Base-by-base conservation (phyloP, 352 stramenopile genomes). In the Pythium plurisporium region DNA sequence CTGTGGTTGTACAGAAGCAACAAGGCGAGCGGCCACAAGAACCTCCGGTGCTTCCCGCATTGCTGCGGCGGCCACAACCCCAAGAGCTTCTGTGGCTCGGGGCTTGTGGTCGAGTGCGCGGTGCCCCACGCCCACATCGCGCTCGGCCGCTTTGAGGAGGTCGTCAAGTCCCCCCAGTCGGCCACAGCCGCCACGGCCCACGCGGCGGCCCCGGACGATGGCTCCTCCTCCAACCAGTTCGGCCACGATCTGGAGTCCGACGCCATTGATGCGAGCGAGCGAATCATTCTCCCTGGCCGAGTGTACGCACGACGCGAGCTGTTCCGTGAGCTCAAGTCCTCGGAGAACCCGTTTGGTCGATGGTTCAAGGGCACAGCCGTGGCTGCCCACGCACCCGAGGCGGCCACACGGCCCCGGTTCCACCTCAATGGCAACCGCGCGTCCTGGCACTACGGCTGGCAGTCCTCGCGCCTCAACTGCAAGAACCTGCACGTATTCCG, bases 371-470 rank as follows among this genome's bases (percentile, higher is more conserved):
- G 79, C 45, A 66, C 70, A 4, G 48, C 68, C 7, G 69, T 89
- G 15, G 25, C 34, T 15, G 23, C 15, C 4, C 5, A 9, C 22
- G 34, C 20, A 26, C 45, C 34, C 12, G 34, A 14, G 40, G 19
- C 41, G 25, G 42, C 57, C 47, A 57, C 65, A 25, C 69, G 65
- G 20, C 74, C 42, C n/a, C 45, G 74, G 50, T 93, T 93, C 63
- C 62, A 89, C 44, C 68, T 93, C 48, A 93, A 93, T 60, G 83
- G 83, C 30, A 90, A 93, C 62, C 83, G 83, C 37, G 80, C 90
- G 63, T 93, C 80, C 46, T 93, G 83, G 83, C 83, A 93, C 63
- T 93, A 93, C 50, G 83, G 83, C 14, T 93, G 83, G 83, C 80
- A 88, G 47, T 93, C 83, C 4, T 93, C 83, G 25, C 72, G 83